Evolutionary conservation across 1,139 yeast genomes (phyloP), one percentile per base, ranked within the genome.

Genomic region (Spathaspora sp.): DNA sequence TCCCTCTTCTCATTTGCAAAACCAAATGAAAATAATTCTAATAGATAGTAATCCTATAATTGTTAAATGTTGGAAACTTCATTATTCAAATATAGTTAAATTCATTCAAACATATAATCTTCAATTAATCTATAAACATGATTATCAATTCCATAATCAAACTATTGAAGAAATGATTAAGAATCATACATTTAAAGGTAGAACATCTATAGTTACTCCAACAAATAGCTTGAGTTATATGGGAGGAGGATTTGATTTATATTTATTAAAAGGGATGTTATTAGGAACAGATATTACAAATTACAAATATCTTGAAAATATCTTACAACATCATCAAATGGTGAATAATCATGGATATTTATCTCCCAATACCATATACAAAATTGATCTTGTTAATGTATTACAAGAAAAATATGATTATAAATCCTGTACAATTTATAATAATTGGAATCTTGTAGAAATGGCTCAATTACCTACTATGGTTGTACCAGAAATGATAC

Each of bases 181-280:
- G 9, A 41, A 39, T 18, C 33, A 33, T 15, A 39, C 24, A n/a
- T 41, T 50, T 11, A 41, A 27, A 10, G 50, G 46, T 11, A 33
- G 7, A 7, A 40, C 54, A 7, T 46, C 58, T 13, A 52, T 57
- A 3, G 55, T 60, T 0, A 51, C 67, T 4, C 67, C 69, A 0
- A 55, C 63, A 8, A 65, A 65, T 51, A 57, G 65, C 4, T 47
- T 60, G 5, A 51, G 56, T 18, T 63, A 57, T 41, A 64, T 65
- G 69, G 61, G 64, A 9, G 67, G 58, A 2, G 69, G 69, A 9
- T 64, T 59, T 44, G 69, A 65, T 46, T 51, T 56, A 42, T 56
- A 55, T 46, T 44, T 64, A 15, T 48, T 58, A 4, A 52, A 58
- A 43, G 54, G 58, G 5, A 38, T 60, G 16, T 47, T 50, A n/a